Base-by-base conservation (phyloP, 495 filamentous ascomycete genomes). In the Aspergillus sclerotioniger region DNA sequence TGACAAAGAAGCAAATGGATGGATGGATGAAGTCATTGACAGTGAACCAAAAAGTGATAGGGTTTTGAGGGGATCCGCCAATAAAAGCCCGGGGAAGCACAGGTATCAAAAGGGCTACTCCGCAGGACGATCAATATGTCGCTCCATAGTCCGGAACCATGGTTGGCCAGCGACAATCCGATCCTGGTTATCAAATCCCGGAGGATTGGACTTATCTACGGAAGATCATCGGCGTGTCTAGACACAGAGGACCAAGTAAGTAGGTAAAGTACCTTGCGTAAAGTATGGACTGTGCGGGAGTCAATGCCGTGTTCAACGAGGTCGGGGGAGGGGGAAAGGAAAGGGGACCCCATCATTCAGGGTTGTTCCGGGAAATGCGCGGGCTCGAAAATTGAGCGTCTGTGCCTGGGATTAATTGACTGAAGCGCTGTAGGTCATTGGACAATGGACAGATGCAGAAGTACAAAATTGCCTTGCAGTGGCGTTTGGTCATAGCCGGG, bases 221-320 rank as follows among this genome's bases (percentile, higher is more conserved):
- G 56, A 52, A 45, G 56, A 58, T 58, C 49, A 33, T 29, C 56
- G 15, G 35, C 20, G 55, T 47, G 51, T 41, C 37, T 41, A 50
- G 21, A 13, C 21, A 49, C 46, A 2, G 19, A 49, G 33, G 32
- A 33, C 32, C 10, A 33, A 6, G 6, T 33, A 33, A 6, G 32
- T 33, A 39, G 37, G 44, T 16, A 39, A 43, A 35, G 17, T 32
- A 19, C 53, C 53, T 35, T 55, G 53, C 53, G 46, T 56, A 25
- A 48, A 48, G 46, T 29, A 35, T 48, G 46, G 45, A 49, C 45
- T 20, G 19, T 56, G 54, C 29, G 29, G 29, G 37, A 19, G 37
- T 41, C 37, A 41, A 6, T 41, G 37, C 37, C 8, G 37, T 13
- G 37, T 5, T 41, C 25, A 25, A 25, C 25, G 25, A 25, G 2